Evolutionary conservation across 495 filamentous ascomycete genomes (phyloP).

Genomic region (Antarctomyces pellizariae): DNA sequence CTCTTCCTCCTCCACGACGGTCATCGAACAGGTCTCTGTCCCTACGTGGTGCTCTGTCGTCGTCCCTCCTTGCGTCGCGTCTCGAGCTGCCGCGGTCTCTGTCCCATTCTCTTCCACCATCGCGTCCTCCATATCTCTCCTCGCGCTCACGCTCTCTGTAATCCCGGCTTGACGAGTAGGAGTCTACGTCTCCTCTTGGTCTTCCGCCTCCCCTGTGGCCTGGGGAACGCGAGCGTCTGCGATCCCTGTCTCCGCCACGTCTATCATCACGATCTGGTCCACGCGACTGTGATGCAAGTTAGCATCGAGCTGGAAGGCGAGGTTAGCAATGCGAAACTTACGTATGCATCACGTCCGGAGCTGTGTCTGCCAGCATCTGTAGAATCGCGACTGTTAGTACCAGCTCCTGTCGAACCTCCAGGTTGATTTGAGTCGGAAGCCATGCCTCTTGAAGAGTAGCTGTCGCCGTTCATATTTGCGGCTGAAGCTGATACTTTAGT

Average conservation of each 20-base stretch:
- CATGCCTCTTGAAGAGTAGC: slow-evolving; percentile 59
- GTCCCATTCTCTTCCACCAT: slow-evolving; percentile 47
- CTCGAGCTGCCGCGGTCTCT: slow-evolving; percentile 37
- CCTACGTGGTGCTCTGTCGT: slow-evolving; percentile 32
- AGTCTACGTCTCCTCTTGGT: slow-evolving; percentile 44
- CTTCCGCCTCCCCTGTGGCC: slow-evolving; percentile 31
- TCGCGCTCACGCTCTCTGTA: slow-evolving; percentile 82
- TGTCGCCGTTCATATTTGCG: slow-evolving; percentile 67
- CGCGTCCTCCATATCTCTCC: slow-evolving; percentile 54
- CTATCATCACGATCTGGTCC: slow-evolving; percentile 26
- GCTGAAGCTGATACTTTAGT: slow-evolving; percentile 1
- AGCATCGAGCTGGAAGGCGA: slow-evolving; percentile 9
- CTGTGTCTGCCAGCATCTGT: slow-evolving; percentile 41
- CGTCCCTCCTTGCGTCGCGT: slow-evolving; percentile 33
- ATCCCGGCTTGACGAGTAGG: slow-evolving; percentile 74
- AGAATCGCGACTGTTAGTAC: slow-evolving; percentile 14
- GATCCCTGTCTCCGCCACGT: slow-evolving; percentile 29
- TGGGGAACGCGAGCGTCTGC: slow-evolving; percentile 56
- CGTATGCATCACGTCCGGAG: slow-evolving; percentile 48
- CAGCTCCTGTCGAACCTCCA: slow-evolving; percentile 14
- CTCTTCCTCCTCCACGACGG: slow-evolving; percentile 30
- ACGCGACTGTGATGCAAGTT: slow-evolving; percentile 24
- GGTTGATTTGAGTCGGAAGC: slow-evolving; percentile 9
- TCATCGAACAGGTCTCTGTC: slow-evolving; percentile 45
- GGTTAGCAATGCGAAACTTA: slow-evolving; percentile 18